A percentile compares a stretch with the other conserved stretches of the same genome.
Evolutionary conservation across 2,329 filamentous ascomycete genomes (phyloP).

Genomic region (Penicillium sp.): DNA sequence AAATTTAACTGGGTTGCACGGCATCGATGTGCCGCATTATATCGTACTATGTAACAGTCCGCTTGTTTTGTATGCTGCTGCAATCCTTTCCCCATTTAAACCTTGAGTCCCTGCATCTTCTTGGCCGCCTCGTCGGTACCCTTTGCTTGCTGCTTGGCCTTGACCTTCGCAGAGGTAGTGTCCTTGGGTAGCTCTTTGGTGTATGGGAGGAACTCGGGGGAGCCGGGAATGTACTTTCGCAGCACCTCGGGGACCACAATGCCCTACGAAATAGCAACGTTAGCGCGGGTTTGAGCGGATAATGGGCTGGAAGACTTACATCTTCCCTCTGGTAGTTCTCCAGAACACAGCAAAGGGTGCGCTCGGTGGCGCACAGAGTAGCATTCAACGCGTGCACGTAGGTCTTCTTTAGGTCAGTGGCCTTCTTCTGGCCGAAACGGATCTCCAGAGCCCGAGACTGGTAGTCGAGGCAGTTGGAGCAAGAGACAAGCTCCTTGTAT

Average conservation of each 20-base stretch:
- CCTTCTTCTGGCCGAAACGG: conserved; percentile 83
- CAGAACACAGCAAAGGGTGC: conserved; percentile 89
- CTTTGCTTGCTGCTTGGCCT: conserved; percentile 40
- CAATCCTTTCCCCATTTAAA: conserved; percentile 29
- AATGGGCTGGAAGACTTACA: conserved; percentile 50
- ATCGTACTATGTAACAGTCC: conserved; percentile 1
- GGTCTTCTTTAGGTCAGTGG: conserved; percentile 82
- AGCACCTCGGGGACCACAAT: conserved; percentile 80
- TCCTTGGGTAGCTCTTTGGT: conserved; percentile 84
- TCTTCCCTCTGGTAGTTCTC: conserved; percentile 97
- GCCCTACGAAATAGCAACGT: conserved; percentile 56
- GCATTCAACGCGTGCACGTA: conserved; percentile 94
- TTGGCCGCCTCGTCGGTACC: conserved; percentile 42
- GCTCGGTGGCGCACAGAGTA: conserved; percentile 86
- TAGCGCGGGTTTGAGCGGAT: neutral
- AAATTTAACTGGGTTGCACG: too few relatives aligned
- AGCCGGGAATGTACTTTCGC: conserved; percentile 85
- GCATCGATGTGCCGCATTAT: neutral
- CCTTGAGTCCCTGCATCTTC: conserved; percentile 47
- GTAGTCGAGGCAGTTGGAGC: conserved; percentile 98
- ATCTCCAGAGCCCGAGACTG: conserved; percentile 94
- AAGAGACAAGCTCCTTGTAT: conserved; percentile 97
- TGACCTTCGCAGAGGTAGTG: conserved; percentile 64
- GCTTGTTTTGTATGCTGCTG: neutral
- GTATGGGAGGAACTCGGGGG: conserved; percentile 87